These are phyloP conservation scores for Lipomyces chichibuensis DNA, from an alignment of 805 yeast species.

Conservation along the genomic window DNA sequence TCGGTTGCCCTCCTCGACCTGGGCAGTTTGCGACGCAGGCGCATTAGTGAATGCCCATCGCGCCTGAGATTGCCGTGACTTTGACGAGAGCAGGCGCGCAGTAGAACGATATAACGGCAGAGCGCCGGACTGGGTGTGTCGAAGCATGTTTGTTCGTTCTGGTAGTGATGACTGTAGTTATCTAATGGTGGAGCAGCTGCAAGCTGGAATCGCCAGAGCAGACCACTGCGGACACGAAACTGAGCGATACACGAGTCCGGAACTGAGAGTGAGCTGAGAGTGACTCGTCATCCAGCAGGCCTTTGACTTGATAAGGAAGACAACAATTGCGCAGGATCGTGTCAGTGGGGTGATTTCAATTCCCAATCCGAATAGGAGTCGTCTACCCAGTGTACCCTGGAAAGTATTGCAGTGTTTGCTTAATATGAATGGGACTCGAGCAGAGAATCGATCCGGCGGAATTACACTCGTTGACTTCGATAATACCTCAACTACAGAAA, in stretches of 20 bases:
- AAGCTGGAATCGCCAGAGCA: too few species aligned
- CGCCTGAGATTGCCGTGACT: constrained; percentile 1
- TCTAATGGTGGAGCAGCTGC: neutral
- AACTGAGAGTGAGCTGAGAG: too few species aligned
- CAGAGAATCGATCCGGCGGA: neutral
- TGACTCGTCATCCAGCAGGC: neutral
- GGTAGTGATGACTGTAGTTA: neutral
- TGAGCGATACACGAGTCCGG: neutral
- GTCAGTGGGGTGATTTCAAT: neutral
- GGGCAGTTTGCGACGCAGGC: neutral
- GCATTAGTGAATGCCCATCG: constrained; percentile 4
- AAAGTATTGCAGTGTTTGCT: too few species aligned
- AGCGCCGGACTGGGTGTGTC: neutral
- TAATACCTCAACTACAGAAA: too few species aligned
- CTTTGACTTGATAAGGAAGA: neutral
- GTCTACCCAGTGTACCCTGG: too few species aligned
- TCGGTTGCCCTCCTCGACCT: neutral
- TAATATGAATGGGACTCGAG: neutral
- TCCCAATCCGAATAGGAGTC: neutral
- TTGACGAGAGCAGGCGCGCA: neutral
- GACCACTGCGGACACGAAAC: neutral
- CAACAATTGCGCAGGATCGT: neutral
- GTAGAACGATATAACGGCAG: neutral
- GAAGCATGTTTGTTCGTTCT: neutral
- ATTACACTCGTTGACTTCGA: too few species aligned